phyloP scores from a whole-genome alignment of 2,329 filamentous ascomycete genomes.

The Nakataea oryzae region DNA sequence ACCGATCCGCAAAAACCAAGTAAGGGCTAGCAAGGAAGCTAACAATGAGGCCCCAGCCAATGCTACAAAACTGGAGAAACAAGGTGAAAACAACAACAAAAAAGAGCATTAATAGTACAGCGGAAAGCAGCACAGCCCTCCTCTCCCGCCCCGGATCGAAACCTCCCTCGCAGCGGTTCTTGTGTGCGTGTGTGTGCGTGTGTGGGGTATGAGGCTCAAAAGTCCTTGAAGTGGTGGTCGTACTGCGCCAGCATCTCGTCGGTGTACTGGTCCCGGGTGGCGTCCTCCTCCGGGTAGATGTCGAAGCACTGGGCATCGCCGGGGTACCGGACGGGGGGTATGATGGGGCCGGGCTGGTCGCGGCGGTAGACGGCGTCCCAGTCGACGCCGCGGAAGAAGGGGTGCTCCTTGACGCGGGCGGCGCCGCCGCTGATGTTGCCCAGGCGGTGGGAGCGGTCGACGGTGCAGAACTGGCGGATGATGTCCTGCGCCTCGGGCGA shows the following conservation, averaged over 20 bases:
- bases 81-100: neutral
- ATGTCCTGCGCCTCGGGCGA: constrained; percentile 62
- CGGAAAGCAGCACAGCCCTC: neutral
- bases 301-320: constrained; percentile 78
- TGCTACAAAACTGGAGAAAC: neutral
- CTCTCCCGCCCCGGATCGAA: neutral
- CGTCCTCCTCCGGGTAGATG: constrained; percentile 68
- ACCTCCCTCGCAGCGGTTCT: neutral
- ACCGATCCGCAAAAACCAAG: neutral
- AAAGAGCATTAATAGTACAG: neutral
- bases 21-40: neutral
- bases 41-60: neutral
- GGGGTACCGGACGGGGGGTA: constrained; percentile 61
- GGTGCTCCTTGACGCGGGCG: constrained; percentile 59
- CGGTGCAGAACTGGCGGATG: constrained; percentile 65
- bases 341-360: constrained; percentile 57
- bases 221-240: constrained; percentile 61
- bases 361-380: constrained; percentile 64
- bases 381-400: constrained; percentile 63
- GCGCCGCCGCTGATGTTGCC: constrained; percentile 72
- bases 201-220: too few species aligned
- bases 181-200: too few species aligned
- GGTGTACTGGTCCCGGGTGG: constrained; percentile 54
- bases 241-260: constrained; percentile 59
- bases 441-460: constrained; percentile 66